Evolutionary conservation across 1,284 basidiomycete genomes (phyloP), one percentile per base, ranked within the genome.

Genomic region (Gomphus sp.): DNA sequence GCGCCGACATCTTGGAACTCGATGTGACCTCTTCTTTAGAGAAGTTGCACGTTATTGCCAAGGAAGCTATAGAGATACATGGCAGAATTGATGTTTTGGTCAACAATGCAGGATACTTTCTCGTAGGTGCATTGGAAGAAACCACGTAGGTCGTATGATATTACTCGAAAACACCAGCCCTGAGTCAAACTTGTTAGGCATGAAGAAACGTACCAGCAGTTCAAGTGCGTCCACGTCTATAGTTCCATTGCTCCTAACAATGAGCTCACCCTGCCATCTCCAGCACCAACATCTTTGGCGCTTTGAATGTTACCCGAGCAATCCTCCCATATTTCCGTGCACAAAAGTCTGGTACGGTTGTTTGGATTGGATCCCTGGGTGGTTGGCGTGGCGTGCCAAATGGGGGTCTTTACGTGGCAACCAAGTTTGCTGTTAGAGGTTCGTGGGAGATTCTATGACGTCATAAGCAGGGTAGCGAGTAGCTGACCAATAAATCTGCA

Each of bases 401-500:
- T 56, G 64, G 60, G 3, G 73, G 72, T 3, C 58, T 76, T 16
- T 76, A 77, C 59, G 62, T 28, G 34, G 63, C 65, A 5, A 73
- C 72, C 0, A 77, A 76, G 62, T 71, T 66, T 59, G 70, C 73
- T 3, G 55, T 73, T 5, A 65, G 73, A 60, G 69, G 74, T 74
- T 63, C 5, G 68, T 59, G 14, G 39, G 7, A 16, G n/a, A n/a
- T 16, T 25, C 11, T 33, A 28, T 50, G 31, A n/a, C 31, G n/a
- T 16, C 5, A 31, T 53, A 18, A 39, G 12, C 14, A 39, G 39
- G 16, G 22, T 22, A 22, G 22, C 22, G 16, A 22, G 7, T 18
- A 8, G 25, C 16, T 6, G 4, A 37, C 50, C 16, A n/a, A 18
- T 52, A 31, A 12, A 16, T 47, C 6, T 41, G 12, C 28, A 72